Percentiles rank a stretch among this genome's conserved stretches.
These are phyloP conservation scores for Trametes cinnabarina DNA, from an alignment of 768 basidiomycete species.

Conservation along the genomic window DNA sequence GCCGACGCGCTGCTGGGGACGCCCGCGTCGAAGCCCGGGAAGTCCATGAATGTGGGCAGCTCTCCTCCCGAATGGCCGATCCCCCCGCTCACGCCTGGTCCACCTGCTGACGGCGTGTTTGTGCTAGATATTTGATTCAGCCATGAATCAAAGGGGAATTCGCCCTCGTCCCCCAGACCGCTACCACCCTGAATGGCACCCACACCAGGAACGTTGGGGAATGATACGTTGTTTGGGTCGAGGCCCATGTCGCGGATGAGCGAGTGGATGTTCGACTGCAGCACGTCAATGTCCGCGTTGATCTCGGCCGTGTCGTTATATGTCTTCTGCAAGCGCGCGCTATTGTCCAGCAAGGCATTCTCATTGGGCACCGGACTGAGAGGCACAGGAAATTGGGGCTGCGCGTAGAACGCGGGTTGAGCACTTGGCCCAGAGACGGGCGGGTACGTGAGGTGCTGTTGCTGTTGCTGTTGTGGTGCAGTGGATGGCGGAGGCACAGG, in stretches of 20 bases:
- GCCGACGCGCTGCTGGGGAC: not conserved
- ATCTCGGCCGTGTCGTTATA: constrained; percentile 66
- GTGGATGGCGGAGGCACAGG: constrained; percentile 7
- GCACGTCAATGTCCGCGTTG: constrained; percentile 65
- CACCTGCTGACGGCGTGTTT: not conserved
- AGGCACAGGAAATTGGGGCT: not conserved
- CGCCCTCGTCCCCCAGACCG: not conserved
- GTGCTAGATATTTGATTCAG: constrained; percentile 1
- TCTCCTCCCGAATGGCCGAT: constrained; percentile 32
- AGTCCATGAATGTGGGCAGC: constrained; percentile 41
- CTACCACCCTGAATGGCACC: not conserved
- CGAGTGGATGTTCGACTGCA: constrained; percentile 66
- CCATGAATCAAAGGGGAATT: constrained; percentile 13
- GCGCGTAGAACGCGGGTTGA: constrained; percentile 28
- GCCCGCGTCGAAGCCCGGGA: constrained; percentile 24
- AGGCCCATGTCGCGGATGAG: constrained; percentile 71
- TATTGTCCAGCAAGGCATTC: constrained; percentile 33
- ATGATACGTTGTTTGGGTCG: constrained; percentile 40
- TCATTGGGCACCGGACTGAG: not conserved
- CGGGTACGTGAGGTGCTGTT: constrained; percentile 29
- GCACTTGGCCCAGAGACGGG: constrained; percentile 19
- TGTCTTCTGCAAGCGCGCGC: constrained; percentile 47
- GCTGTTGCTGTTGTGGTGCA: constrained; percentile 13
- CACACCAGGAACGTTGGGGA: not conserved
- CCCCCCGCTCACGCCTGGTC: constrained; percentile 14